Conservation (phyloP, 78 protist genomes). For the Dictyostelium firmibasis region DNA sequence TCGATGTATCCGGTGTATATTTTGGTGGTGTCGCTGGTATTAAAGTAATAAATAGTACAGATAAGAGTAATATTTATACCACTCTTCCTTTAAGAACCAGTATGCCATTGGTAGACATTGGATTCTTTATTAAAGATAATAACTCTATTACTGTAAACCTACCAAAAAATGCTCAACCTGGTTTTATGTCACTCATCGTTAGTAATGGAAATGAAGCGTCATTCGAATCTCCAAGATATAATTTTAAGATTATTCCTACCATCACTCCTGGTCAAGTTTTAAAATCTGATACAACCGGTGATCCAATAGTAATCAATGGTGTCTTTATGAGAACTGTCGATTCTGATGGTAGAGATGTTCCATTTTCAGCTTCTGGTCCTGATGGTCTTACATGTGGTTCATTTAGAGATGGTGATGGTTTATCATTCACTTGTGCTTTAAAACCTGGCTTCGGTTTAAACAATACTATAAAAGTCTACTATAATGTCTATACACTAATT, state of each 20-base stretch:
- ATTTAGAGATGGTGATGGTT: neutral
- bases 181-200: neutral
- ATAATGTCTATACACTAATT: neutral
- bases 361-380: neutral
- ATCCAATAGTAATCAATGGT: neutral
- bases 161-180: neutral
- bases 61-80: neutral
- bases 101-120: neutral
- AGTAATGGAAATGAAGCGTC: neutral
- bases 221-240: neutral
- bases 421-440: neutral
- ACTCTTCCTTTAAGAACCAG: too few relatives aligned
- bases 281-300: neutral
- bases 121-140: neutral
- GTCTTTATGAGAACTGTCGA: neutral
- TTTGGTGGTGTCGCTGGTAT: neutral
- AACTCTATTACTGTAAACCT: neutral
- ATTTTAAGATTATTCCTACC: neutral
- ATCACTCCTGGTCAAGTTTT: neutral
- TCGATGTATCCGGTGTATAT: neutral
- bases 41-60: neutral
- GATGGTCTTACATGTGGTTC: neutral
- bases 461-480: neutral
- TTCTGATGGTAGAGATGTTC: neutral
- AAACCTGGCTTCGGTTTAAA: neutral